Evolutionary conservation across 2,329 filamentous ascomycete genomes (phyloP), one percentile per base, ranked within the genome.

Genomic region (Diaporthe sp.): DNA sequence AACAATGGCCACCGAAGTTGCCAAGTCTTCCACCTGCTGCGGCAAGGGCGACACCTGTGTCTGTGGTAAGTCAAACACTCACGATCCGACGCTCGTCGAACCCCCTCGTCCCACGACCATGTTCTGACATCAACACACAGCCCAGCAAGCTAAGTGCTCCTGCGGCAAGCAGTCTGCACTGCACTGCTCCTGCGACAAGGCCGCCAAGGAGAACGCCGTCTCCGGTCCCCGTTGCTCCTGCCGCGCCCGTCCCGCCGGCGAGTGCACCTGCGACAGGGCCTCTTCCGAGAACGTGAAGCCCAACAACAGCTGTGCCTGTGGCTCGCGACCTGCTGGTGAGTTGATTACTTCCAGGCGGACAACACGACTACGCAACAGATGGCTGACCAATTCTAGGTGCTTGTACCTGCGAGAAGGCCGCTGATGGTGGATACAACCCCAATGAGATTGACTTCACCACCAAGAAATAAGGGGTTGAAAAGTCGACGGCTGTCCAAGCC

Each of bases 361-460:
- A 13, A 57, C 34, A 20, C 13, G 3, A 34, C 15, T 4, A 5
- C n/a, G 39, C n/a, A 49, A 51, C 8, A 25, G 9, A 5, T 70
- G 6, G 53, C 73, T 77, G 42, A 75, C 47, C 51, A 61, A 75
- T 72, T 34, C 3, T 76, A 92, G 92, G 87, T 82, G 92, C 90
- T 34, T 97, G 95, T 86, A 97, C 94, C n/a, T 98, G 95, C 83
- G 93, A 95, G 85, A 96, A 94, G 84, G 90, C 90, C 25, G 83
- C 90, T 67, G 89, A 90, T 79, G 89, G 91, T 72, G 90, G 90
- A 53, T 88, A 89, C 75, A 91, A 93, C 79, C 89, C 91, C 39
- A 85, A 93, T 79, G 96, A 98, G 90, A 94, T 90, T 68, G 96
- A 98, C 85, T 98, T 98, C 82, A 98, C 95, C 51, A 95, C 93